These are phyloP conservation scores for Myotisia sp. DNA, from an alignment of 2,329 filamentous ascomycete species.

Conservation along the genomic window DNA sequence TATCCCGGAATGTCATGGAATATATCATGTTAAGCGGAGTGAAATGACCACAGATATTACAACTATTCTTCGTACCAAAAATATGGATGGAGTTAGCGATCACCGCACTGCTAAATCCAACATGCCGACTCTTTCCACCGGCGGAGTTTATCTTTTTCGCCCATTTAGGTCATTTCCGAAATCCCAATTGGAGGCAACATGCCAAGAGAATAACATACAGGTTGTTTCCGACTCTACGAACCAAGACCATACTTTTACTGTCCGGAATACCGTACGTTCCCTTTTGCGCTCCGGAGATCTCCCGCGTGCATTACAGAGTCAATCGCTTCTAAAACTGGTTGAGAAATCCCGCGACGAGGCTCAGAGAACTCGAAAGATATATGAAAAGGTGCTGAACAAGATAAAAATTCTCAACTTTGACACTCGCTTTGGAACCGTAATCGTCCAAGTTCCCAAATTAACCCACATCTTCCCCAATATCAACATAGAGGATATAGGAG, in stretches of 20 bases:
- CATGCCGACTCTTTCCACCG: constrained; percentile 16
- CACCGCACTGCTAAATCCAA: not conserved
- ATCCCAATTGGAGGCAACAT: constrained; percentile 50
- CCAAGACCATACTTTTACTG: constrained; percentile 57
- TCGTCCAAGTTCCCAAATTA: constrained; percentile 4
- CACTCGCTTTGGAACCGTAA: constrained; percentile 22
- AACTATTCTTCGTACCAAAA: not conserved
- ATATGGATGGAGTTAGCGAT: not conserved
- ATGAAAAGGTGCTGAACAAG: constrained; percentile 37
- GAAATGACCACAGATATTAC: constrained; percentile 25
- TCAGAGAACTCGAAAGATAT: constrained; percentile 37
- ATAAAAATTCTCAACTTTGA: constrained; percentile 21
- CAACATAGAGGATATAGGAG: no score
- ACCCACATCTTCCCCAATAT: not conserved
- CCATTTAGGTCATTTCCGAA: constrained; percentile 45
- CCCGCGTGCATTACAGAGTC: constrained; percentile 54
- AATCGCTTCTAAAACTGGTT: constrained; percentile 49
- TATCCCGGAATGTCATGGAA: constrained; percentile 72
- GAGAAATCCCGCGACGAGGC: constrained; percentile 36
- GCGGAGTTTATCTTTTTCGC: constrained; percentile 25
- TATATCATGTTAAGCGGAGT: constrained; percentile 58
- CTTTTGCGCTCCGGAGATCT: constrained; percentile 46
- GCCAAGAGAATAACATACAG: constrained; percentile 47
- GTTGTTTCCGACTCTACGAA: constrained; percentile 89
- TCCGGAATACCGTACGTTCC: constrained; percentile 65